These are phyloP conservation scores for Venturia effusa DNA, from an alignment of 2,329 filamentous ascomycete genomes.

Conservation along the genomic window DNA sequence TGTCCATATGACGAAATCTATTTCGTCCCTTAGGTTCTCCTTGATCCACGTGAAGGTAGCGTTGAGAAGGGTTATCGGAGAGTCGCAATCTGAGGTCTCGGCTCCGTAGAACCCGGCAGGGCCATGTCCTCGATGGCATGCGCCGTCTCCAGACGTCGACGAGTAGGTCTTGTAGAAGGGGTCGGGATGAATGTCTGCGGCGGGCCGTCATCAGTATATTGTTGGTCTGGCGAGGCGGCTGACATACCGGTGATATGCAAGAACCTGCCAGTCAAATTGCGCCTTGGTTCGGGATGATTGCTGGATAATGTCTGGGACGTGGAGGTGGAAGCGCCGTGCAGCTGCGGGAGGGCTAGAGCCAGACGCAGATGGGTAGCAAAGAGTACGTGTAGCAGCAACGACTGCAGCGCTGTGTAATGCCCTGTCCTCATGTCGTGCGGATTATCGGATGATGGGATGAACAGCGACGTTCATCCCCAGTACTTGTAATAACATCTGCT, in stretches of 20 bases:
- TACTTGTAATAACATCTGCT: neutral
- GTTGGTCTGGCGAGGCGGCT: neutral
- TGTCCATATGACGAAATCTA: constrained; percentile 91
- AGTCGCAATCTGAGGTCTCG: constrained; percentile 81
- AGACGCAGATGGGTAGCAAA: neutral
- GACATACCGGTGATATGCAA: constrained; percentile 74
- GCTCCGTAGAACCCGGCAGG: constrained; percentile 72
- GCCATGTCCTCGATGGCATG: constrained; percentile 72
- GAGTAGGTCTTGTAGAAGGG: constrained; percentile 72
- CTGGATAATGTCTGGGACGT: neutral
- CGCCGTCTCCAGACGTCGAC: constrained; percentile 54
- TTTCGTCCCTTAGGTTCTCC: constrained; percentile 60
- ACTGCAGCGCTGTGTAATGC: neutral
- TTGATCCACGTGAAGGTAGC: constrained; percentile 85
- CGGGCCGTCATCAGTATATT: neutral
- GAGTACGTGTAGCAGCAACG: neutral
- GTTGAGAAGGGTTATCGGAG: constrained; percentile 68
- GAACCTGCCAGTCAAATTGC: constrained; percentile 51
- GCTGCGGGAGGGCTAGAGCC: neutral
- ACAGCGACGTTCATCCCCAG: neutral
- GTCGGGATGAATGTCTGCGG: constrained; percentile 84
- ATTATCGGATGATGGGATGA: neutral
- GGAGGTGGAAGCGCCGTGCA: neutral
- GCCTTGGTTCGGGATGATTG: neutral
- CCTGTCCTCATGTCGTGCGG: neutral